Evolutionary conservation across 2,329 filamentous ascomycete genomes (phyloP).

Genomic region (Trichoderma aggressivum): DNA sequence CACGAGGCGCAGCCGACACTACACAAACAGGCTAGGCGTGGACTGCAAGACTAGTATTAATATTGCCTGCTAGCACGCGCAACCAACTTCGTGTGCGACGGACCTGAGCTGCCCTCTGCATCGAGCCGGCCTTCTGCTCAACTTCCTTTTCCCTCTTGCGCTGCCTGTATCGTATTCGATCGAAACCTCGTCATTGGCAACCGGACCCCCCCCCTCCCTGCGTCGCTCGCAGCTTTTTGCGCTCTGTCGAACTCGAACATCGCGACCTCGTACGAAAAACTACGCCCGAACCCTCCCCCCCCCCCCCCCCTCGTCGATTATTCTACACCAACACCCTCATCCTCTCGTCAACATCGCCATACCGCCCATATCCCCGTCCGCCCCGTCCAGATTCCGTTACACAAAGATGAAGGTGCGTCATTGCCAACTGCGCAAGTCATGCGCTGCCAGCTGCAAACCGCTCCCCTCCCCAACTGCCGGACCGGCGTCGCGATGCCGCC

Average conservation of each 20-base stretch:
- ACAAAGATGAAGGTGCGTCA: conserved; percentile 38
- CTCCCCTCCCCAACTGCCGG: conserved; percentile 20
- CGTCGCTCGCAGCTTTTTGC: not conserved
- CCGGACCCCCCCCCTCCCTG: not conserved
- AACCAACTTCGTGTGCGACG: not conserved
- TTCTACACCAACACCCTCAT: not conserved
- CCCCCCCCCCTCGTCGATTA: not conserved
- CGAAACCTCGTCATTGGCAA: not conserved
- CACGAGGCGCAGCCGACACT: conserved; percentile 18
- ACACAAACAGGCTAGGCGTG: not conserved
- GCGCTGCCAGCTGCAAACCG: conserved; percentile 19
- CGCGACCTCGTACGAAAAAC: not conserved
- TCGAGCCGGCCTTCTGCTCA: conserved; percentile 12
- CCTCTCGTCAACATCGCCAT: not conserved
- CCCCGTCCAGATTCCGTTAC: conserved; percentile 23
- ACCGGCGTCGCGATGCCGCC: conserved; percentile 4
- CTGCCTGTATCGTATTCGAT: not conserved
- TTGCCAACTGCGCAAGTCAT: conserved; percentile 23
- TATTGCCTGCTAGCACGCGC: conserved; percentile 12
- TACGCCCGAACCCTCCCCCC: not conserved
- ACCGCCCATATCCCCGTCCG: not conserved
- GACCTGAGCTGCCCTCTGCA: conserved; percentile 11
- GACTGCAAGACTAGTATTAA: not conserved
- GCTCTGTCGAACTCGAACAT: too few species aligned
- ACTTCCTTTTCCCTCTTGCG: not conserved